Evolutionary conservation across 2,329 filamentous ascomycete species (phyloP), one percentile per base, ranked within the genome.

Genomic region (Akanthomyces uredinophilus): DNA sequence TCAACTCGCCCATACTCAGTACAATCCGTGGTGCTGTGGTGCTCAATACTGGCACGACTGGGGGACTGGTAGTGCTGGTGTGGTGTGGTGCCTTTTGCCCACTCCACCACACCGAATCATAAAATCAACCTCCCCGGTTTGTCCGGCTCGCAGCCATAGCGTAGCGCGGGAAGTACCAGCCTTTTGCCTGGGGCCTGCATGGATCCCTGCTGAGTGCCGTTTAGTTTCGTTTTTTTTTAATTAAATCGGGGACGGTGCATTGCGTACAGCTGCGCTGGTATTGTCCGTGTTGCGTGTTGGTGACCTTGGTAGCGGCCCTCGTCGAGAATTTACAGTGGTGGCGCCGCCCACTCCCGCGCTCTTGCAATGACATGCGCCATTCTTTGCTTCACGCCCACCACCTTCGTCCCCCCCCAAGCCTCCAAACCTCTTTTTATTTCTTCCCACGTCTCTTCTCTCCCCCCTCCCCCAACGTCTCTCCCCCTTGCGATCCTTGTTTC

Each of bases 321-420:
- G 18, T 24, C 43, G n/a, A 46, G 43, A 46, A 46, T 24, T n/a
- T 46, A 46, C 43, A 46, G 43, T 24, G 43, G 18, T 20, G 16
- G 43, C 43, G 22, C 43, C 43, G 43, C 43, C 50, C 50, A 37
- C 22, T 24, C 39, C 29, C 18, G 20, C 54, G 54, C 55, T 49
- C 24, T 47, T 39, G 22, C 18, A 58, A 58, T 49, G 43, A 58
- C 43, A 58, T 58, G 43, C 55, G 29, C 43, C 41, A 24, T 49
- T 55, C 52, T 55, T 49, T 58, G 55, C 55, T 58, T 58, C 55
- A 47, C 55, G 43, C 55, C 43, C 53, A 46, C 43, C 53, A 35
- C 39, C 41, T 44, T 24, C 29, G 7, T 29, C 27, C 27, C 20
- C 44, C 41, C 29, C 55, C 29, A 27, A 37, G 8, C 22, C 20